A percentile compares a stretch with the other conserved stretches of the same genome.
These are phyloP conservation scores for Verticillium tricorpus DNA, from an alignment of 2,329 filamentous ascomycete species.

Conservation along the genomic window DNA sequence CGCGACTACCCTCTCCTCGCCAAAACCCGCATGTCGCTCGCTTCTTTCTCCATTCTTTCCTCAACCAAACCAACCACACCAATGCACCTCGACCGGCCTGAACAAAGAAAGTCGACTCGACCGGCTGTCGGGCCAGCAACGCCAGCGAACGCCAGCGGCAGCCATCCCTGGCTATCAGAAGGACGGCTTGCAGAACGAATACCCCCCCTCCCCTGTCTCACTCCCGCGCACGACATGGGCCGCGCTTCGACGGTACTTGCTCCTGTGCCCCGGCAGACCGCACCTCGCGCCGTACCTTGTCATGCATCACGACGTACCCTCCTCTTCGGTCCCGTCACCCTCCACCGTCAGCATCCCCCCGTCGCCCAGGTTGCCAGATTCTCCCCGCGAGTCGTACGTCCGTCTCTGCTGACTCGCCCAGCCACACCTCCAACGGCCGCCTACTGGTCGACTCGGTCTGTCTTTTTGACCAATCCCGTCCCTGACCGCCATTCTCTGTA, in stretches of 20 bases:
- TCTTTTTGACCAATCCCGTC: constrained; percentile 7
- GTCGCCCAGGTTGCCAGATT: background rate
- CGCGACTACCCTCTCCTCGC: background rate
- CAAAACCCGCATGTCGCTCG: background rate
- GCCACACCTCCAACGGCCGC: constrained; percentile 5
- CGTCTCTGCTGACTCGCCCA: constrained; percentile 5
- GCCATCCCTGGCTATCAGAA: background rate
- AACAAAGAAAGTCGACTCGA: background rate
- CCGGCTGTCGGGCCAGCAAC: background rate
- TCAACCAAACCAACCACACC: background rate
- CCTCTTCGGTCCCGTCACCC: background rate
- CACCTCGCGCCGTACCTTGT: constrained; percentile 4
- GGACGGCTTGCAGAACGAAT: background rate
- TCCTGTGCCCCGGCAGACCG: constrained; percentile 3
- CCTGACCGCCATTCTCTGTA: constrained; percentile 17
- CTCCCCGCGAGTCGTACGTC: constrained; percentile 9
- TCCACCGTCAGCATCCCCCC: background rate
- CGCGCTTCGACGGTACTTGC: constrained; percentile 8
- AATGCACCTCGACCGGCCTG: background rate
- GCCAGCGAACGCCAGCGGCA: background rate
- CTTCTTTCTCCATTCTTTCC: background rate
- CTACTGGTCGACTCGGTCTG: constrained; percentile 3
- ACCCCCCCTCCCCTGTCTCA: background rate
- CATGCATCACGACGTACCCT: constrained; percentile 9
- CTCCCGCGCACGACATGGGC: constrained; percentile 10